These are phyloP conservation scores for Neopestalotiopsis clavispora DNA, from an alignment of 2,329 filamentous ascomycete genomes.

Conservation along the genomic window DNA sequence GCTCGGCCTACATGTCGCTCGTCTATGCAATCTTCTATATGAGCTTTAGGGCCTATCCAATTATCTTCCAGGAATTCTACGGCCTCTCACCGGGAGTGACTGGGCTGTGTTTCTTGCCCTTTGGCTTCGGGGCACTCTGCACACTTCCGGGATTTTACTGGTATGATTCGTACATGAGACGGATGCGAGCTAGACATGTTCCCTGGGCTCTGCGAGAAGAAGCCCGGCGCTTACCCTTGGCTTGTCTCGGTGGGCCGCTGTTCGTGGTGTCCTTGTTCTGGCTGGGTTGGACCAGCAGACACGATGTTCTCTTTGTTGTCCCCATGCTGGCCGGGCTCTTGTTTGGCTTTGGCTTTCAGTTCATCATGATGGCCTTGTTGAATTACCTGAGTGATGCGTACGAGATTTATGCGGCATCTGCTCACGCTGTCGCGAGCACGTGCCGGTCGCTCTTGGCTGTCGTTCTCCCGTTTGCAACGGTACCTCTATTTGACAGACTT, in stretches of 20 bases:
- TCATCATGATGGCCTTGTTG: slow-evolving; percentile 65
- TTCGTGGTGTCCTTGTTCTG: slow-evolving; percentile 62
- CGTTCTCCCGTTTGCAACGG: slow-evolving; percentile 60
- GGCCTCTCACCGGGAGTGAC: slow-evolving; percentile 65
- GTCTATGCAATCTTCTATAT: slow-evolving; percentile 72
- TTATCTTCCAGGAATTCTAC: slow-evolving; percentile 70
- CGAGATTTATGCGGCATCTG: slow-evolving; percentile 64
- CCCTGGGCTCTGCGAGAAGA: slow-evolving; percentile 68
- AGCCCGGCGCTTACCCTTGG: slow-evolving; percentile 72
- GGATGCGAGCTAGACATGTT: slow-evolving; percentile 52
- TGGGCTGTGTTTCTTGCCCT: slow-evolving; percentile 71
- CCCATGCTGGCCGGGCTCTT: slow-evolving; percentile 34
- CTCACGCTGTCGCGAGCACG: slow-evolving; percentile 55
- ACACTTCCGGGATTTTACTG: slow-evolving; percentile 65
- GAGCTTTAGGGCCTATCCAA: slow-evolving; percentile 76
- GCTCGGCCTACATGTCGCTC: slow-evolving; percentile 73
- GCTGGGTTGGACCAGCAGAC: slow-evolving; percentile 63
- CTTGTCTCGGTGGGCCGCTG: slow-evolving; percentile 71
- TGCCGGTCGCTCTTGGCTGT: slow-evolving; percentile 55
- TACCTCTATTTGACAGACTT: slow-evolving; percentile 52
- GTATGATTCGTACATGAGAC: slow-evolving; percentile 66
- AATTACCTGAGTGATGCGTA: slow-evolving; percentile 74
- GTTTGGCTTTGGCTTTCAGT: background rate
- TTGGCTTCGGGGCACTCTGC: slow-evolving; percentile 66
- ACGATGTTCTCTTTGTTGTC: slow-evolving; percentile 56